phyloP scores from a whole-genome alignment of 805 yeast species.

The Naumovozyma castellii region DNA sequence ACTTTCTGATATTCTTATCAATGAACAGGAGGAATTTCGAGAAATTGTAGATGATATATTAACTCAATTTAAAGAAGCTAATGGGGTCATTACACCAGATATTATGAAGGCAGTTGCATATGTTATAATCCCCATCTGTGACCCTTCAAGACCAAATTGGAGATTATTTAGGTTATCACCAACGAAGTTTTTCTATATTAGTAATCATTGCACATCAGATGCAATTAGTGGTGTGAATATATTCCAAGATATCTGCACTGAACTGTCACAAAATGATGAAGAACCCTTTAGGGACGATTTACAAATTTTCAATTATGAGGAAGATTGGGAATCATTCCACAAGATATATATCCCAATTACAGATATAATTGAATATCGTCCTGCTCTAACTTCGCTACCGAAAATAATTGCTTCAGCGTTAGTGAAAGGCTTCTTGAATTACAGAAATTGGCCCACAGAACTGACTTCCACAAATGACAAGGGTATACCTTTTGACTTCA shows the following conservation, averaged over 20 bases:
- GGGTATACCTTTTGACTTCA: neutral
- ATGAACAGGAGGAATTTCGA: constrained; percentile 14
- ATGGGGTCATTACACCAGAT: constrained; percentile 6
- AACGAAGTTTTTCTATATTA: constrained; percentile 12
- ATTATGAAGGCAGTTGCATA: constrained; percentile 10
- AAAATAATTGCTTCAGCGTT: constrained; percentile 8
- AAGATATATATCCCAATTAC: constrained; percentile 19
- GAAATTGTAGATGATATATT: constrained; percentile 5
- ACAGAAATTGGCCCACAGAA: constrained; percentile 7
- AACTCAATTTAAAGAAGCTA: constrained; percentile 9
- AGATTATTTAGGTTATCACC: constrained; percentile 14
- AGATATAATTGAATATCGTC: constrained; percentile 15
- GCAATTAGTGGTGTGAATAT: constrained; percentile 18
- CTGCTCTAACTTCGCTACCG: constrained; percentile 8
- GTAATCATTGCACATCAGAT: constrained; percentile 22
- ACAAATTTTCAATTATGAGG: constrained; percentile 10
- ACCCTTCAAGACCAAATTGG: constrained; percentile 18
- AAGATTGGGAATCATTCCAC: constrained; percentile 7
- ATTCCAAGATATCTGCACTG: constrained; percentile 14
- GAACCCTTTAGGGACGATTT: neutral
- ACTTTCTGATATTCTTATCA: constrained; percentile 16
- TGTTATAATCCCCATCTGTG: constrained; percentile 13
- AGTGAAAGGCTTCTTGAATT: constrained; percentile 9
- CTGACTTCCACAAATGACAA: constrained; percentile 2
- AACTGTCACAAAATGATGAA: neutral